These are phyloP conservation scores for Fraxinus quadrangulata DNA, from an alignment of 257 asterid genomes.

Conservation along the genomic window DNA sequence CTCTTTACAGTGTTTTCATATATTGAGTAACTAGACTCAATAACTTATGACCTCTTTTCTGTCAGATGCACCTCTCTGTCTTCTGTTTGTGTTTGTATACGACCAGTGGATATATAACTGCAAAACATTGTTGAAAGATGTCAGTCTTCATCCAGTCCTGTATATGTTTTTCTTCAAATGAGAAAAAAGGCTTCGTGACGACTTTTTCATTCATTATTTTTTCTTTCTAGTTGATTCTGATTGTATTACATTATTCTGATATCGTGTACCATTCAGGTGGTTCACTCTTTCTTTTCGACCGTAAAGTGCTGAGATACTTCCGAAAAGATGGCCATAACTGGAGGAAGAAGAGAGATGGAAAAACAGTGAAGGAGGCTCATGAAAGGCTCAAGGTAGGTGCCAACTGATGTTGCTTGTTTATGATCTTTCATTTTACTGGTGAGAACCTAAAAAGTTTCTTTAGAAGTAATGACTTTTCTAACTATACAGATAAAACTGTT, in stretches of 20 bases:
- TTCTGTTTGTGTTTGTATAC: background rate
- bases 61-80: background rate
- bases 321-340: constrained; percentile 95
- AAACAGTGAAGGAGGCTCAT: constrained; percentile 94
- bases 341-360: constrained; percentile 95
- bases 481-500: background rate
- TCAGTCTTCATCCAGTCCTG: background rate
- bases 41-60: background rate
- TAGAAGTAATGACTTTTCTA: constrained; percentile 10
- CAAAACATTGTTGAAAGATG: background rate
- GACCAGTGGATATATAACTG: background rate
- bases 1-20: background rate
- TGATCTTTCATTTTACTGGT: constrained; percentile 21
- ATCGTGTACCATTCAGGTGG: constrained; percentile 56
- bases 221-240: constrained; percentile 12
- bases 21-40: background rate
- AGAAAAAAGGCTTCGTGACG: background rate
- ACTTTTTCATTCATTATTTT: background rate
- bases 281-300: constrained; percentile 91
- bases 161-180: background rate
- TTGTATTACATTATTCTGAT: constrained; percentile 17
- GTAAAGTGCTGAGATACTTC: constrained; percentile 83
- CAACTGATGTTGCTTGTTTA: constrained; percentile 19
- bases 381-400: constrained; percentile 84
- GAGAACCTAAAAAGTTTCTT: constrained; percentile 16